Conservation (phyloP, 768 basidiomycete genomes). For the Pleurotus sapidus region DNA sequence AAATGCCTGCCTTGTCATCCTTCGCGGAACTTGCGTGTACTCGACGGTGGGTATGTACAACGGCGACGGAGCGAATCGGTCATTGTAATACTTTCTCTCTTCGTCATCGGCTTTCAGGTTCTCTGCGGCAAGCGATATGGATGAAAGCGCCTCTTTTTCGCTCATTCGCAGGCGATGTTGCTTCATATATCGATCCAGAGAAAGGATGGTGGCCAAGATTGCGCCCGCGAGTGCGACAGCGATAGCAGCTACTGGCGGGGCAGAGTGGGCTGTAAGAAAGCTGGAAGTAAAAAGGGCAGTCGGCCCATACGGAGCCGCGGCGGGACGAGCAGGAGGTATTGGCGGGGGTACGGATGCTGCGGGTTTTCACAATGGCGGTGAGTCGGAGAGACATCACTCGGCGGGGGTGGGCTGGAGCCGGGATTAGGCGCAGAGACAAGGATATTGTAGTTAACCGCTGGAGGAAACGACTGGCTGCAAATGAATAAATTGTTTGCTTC, state of each 20-base stretch:
- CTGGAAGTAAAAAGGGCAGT: conserved; percentile 10
- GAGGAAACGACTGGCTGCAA: not conserved
- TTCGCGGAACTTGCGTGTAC: not conserved
- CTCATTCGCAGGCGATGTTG: conserved; percentile 15
- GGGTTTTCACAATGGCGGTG: not conserved
- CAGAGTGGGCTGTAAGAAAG: conserved; percentile 18
- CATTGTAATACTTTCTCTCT: not conserved
- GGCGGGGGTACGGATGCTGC: not conserved
- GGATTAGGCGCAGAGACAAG: not conserved
- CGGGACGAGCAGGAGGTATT: not conserved
- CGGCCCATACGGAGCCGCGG: not conserved
- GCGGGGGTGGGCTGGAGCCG: not conserved
- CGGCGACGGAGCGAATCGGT: not conserved
- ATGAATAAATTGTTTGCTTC: too few relatives aligned
- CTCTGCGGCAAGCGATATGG: not conserved
- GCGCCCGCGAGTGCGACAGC: conserved; percentile 29
- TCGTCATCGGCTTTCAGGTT: not conserved
- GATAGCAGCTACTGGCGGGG: conserved; percentile 26
- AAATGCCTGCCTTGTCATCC: not conserved
- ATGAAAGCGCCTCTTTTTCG: conserved; percentile 10
- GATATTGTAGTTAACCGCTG: not conserved
- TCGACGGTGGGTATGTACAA: not conserved
- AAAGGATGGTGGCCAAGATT: conserved; percentile 24
- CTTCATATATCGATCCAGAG: conserved; percentile 21
- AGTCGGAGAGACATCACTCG: not conserved